phyloP scores from a whole-genome alignment of 139 green algal species.

The Asterochloris erici region DNA sequence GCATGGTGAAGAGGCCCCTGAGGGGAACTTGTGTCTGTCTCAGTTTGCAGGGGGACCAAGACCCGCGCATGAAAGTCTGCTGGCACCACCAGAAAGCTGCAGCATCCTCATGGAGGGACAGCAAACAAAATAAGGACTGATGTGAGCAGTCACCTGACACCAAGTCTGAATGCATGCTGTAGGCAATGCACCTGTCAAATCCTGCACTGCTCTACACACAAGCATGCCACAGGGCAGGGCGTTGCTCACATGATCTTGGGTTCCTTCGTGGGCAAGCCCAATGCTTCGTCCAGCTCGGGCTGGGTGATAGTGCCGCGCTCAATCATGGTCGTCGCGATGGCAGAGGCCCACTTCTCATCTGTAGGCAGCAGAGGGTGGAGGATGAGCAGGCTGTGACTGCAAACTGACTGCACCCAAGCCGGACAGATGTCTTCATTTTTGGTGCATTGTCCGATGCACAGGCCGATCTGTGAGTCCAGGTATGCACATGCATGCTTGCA shows the following conservation, averaged over 20 bases:
- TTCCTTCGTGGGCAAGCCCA: conserved; percentile 20
- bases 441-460: too few relatives aligned
- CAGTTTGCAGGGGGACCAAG: too few relatives aligned
- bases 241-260: conserved; percentile 15
- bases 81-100: too few relatives aligned
- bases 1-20: background rate
- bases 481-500: too few relatives aligned
- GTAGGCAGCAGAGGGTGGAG: conserved; percentile 8
- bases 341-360: conserved; percentile 41
- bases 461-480: too few relatives aligned
- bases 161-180: background rate
- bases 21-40: too few relatives aligned
- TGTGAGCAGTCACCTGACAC: background rate
- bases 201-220: background rate
- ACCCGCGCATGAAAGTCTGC: too few relatives aligned
- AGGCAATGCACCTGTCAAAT: background rate
- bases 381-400: too few relatives aligned
- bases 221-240: background rate
- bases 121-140: background rate
- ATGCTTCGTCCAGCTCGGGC: conserved; percentile 30
- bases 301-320: conserved; percentile 33
- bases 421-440: too few relatives aligned
- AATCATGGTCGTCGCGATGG: conserved; percentile 22
- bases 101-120: background rate
- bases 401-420: too few relatives aligned